Conservation (phyloP, 2,329 filamentous ascomycete species). For the Leptoxyphium fumago region DNA sequence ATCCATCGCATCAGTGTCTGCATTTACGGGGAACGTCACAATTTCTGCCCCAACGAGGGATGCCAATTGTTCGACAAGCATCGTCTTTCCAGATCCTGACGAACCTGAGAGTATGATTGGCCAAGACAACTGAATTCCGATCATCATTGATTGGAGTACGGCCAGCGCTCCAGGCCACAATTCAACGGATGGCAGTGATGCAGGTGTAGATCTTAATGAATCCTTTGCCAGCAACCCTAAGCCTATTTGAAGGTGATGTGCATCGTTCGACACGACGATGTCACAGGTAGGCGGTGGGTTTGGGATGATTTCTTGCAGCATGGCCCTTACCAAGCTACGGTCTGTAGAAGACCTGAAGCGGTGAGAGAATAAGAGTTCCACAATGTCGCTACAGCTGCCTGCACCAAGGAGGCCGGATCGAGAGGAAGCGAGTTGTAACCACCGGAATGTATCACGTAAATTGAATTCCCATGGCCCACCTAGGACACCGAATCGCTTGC, state of each 20-base stretch:
- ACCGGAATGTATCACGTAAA: conserved; percentile 74
- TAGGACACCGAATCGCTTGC: conserved; percentile 37
- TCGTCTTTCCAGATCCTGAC: conserved; percentile 76
- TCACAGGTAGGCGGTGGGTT: conserved; percentile 29
- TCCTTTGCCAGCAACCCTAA: conserved; percentile 22
- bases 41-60: conserved; percentile 60
- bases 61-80: conserved; percentile 66
- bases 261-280: conserved; percentile 57
- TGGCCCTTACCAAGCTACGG: conserved; percentile 44
- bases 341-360: conserved; percentile 67
- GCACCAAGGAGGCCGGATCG: conserved; percentile 45
- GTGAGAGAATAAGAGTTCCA: conserved; percentile 71
- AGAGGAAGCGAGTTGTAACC: conserved; percentile 59
- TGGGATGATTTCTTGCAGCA: conserved; percentile 55
- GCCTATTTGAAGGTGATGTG: conserved; percentile 60
- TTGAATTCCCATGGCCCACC: conserved; percentile 93
- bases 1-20: conserved; percentile 94
- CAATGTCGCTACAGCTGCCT: conserved; percentile 53
- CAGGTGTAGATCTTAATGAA: not conserved
- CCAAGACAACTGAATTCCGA: conserved; percentile 74
- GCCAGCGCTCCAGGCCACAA: conserved; percentile 38
- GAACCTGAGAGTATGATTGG: conserved; percentile 79
- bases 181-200: conserved; percentile 10
- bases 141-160: conserved; percentile 71
- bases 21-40: conserved; percentile 76